These are phyloP conservation scores for Penicillium sp. DNA, from an alignment of 2,329 filamentous ascomycete genomes.

Conservation along the genomic window DNA sequence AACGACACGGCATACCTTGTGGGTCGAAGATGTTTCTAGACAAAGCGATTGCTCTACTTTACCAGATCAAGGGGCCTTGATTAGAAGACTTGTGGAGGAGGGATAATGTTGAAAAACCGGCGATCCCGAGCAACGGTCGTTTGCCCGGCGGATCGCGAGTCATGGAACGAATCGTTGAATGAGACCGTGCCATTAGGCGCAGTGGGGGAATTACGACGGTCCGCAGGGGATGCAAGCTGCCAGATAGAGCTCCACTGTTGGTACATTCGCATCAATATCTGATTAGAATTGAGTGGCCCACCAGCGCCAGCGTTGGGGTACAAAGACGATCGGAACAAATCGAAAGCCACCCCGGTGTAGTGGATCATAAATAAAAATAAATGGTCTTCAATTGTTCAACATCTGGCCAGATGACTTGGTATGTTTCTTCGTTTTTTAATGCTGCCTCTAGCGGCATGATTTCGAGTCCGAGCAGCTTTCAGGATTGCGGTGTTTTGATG, in stretches of 20 bases:
- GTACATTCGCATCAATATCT: not conserved
- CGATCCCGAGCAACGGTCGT: not conserved
- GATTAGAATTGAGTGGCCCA: not conserved
- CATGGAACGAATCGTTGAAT: not conserved
- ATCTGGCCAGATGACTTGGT: not conserved
- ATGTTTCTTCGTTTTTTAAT: not conserved
- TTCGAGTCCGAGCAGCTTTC: not conserved
- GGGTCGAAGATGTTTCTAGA: not conserved
- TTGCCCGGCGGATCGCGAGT: not conserved
- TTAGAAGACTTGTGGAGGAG: not conserved
- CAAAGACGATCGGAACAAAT: not conserved
- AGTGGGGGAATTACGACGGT: not conserved
- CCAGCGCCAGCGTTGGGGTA: not conserved
- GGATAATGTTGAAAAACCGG: not conserved
- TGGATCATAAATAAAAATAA: not conserved
- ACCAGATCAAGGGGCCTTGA: not conserved
- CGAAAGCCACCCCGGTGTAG: not conserved
- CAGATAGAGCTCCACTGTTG: not conserved
- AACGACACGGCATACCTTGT: not conserved
- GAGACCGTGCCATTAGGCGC: not conserved
- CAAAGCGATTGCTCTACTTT: not conserved
- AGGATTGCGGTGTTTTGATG: not conserved
- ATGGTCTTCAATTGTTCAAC: not conserved
- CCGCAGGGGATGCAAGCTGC: not conserved
- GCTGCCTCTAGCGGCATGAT: not conserved